Conservation (phyloP, 495 filamentous ascomycete genomes). For the Penicillium cataractarum region DNA sequence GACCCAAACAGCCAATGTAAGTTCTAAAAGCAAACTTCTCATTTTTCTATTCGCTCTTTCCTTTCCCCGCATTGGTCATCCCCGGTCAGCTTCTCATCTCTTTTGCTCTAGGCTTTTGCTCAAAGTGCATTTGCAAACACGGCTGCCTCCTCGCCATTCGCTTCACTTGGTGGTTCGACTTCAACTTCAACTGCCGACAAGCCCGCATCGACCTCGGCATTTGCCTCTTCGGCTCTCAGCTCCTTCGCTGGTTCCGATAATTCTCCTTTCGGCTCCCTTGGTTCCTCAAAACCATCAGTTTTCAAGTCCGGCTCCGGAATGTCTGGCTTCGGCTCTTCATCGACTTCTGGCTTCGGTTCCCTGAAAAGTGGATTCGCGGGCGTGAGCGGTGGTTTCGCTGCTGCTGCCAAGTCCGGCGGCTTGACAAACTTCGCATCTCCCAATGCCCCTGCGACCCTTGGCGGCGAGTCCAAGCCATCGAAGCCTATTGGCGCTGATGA, state of each 20-base stretch:
- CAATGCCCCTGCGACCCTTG: constrained; percentile 54
- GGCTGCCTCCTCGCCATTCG: constrained; percentile 56
- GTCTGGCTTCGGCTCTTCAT: constrained; percentile 16
- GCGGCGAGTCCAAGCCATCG: constrained; percentile 58
- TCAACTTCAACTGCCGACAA: constrained; percentile 16
- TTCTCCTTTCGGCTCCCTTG: constrained; percentile 61
- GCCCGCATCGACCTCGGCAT: constrained; percentile 51
- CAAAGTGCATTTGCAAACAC: constrained; percentile 57
- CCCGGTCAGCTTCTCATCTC: constrained; percentile 11
- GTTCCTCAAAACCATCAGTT: constrained; percentile 43
- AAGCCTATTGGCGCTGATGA: constrained; percentile 74
- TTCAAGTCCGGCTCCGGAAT: constrained; percentile 35
- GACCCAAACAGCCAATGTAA: constrained; percentile 19
- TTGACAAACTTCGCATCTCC: constrained; percentile 72
- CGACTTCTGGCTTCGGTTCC: constrained; percentile 39
- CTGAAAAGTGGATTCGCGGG: constrained; percentile 51
- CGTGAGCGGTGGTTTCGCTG: constrained; percentile 58
- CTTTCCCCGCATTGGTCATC: neutral
- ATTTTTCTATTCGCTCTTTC: neutral
- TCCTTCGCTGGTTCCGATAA: constrained; percentile 56
- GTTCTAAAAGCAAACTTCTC: neutral
- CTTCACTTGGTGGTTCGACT: constrained; percentile 39
- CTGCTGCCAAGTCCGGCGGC: constrained; percentile 51
- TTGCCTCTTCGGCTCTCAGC: constrained; percentile 55
- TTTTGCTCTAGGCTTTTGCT: constrained; percentile 39